Conservation (phyloP, 2,329 filamentous ascomycete genomes). For the Cryphonectria nitschkei region DNA sequence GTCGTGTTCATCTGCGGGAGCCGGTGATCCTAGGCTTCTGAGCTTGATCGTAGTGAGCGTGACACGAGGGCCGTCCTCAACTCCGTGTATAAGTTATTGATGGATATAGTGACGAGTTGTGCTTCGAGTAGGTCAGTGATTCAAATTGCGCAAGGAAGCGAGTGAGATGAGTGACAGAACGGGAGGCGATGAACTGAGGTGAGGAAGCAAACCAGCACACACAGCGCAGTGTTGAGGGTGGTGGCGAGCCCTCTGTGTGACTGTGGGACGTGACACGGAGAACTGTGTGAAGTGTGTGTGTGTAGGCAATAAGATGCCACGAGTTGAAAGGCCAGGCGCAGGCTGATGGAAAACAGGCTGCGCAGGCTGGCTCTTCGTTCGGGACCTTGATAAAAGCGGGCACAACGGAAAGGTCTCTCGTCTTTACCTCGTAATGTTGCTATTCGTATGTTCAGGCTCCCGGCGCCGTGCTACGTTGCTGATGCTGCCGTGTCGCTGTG, state of each 20-base stretch:
- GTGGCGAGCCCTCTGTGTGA: constrained; percentile 13
- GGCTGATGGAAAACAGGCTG: constrained; percentile 1
- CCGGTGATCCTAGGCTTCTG: neutral
- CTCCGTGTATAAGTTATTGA: neutral
- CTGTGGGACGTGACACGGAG: neutral
- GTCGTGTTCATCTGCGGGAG: constrained; percentile 25
- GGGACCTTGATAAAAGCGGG: constrained; percentile 20
- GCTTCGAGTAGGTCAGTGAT: constrained; percentile 19
- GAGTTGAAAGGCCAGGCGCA: neutral
- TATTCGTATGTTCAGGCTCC: constrained; percentile 17
- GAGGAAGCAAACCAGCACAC: neutral
- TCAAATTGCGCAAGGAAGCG: constrained; percentile 3
- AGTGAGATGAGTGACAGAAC: neutral
- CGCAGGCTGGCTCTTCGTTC: constrained; percentile 15
- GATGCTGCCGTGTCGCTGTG: constrained; percentile 14
- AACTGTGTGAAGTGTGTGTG: neutral
- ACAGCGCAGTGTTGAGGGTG: constrained; percentile 10
- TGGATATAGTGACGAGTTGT: neutral
- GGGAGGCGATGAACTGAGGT: neutral
- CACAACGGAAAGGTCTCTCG: constrained; percentile 18
- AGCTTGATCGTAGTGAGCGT: neutral
- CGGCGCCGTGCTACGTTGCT: constrained; percentile 19
- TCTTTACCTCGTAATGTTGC: constrained; percentile 22
- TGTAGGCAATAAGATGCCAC: neutral
- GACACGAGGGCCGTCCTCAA: constrained; percentile 9